phyloP scores from a whole-genome alignment of 441 rosid species.

The Lepidium campestre region DNA sequence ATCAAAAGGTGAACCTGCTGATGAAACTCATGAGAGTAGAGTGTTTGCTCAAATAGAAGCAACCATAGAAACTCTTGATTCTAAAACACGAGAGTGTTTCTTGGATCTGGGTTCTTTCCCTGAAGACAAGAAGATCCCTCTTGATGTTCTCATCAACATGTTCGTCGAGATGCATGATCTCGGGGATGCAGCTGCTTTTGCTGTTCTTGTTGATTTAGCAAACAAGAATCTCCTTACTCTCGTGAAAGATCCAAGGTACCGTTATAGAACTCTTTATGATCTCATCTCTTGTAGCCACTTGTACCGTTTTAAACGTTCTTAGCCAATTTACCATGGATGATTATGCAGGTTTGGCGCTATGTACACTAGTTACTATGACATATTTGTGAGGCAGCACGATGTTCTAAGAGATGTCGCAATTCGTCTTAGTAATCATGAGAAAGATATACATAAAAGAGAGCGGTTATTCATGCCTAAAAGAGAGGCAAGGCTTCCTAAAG shows the following conservation, averaged over 20 bases:
- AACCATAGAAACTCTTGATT: slow-evolving; percentile 45
- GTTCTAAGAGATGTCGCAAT: slow-evolving; percentile 78
- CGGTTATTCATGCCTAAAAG: slow-evolving; percentile 69
- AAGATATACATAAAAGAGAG: slow-evolving; percentile 38
- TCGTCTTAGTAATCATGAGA: slow-evolving; percentile 46
- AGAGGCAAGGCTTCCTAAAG: slow-evolving; percentile 52
- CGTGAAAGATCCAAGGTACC: slow-evolving; percentile 66
- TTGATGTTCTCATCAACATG: slow-evolving; percentile 68
- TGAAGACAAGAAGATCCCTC: slow-evolving; percentile 82
- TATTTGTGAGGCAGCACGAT: slow-evolving; percentile 70
- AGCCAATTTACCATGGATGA: not conserved
- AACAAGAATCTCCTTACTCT: slow-evolving; percentile 69
- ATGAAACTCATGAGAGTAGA: slow-evolving; percentile 56
- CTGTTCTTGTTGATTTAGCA: slow-evolving; percentile 65
- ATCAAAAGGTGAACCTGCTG: slow-evolving; percentile 61
- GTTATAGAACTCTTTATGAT: not conserved
- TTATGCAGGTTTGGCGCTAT: slow-evolving; percentile 54
- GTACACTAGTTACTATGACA: slow-evolving; percentile 63
- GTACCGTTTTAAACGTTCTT: not conserved
- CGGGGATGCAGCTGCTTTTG: slow-evolving; percentile 63
- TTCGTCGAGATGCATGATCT: slow-evolving; percentile 64
- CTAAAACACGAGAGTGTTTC: slow-evolving; percentile 68
- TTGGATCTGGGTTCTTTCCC: slow-evolving; percentile 80
- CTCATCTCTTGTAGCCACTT: not conserved
- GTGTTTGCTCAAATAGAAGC: slow-evolving; percentile 62